These are phyloP conservation scores for Phytophthora rubi DNA, from an alignment of 352 stramenopile species.

Conservation along the genomic window DNA sequence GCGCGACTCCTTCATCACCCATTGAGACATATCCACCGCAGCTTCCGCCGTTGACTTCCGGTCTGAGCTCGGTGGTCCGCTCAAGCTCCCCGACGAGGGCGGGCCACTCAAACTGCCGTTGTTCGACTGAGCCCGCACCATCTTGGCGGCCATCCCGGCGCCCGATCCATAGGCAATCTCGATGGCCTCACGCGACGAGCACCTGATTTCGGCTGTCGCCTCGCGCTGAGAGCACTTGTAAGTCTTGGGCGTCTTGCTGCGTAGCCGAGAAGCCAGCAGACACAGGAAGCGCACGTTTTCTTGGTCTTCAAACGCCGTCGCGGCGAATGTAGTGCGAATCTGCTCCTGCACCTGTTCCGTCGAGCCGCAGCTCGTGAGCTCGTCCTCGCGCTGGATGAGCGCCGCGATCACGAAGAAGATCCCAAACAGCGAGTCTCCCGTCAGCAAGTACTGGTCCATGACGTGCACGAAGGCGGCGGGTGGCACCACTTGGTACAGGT, in stretches of 20 bases:
- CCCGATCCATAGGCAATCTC: slow-evolving; percentile 63
- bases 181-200: slow-evolving; percentile 59
- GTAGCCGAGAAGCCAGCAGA: slow-evolving; percentile 63
- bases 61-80: slow-evolving; percentile 24
- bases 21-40: slow-evolving; percentile 81
- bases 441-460: slow-evolving; percentile 84
- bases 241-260: slow-evolving; percentile 63
- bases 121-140: slow-evolving; percentile 26
- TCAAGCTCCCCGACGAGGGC: slow-evolving; percentile 22
- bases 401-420: slow-evolving; percentile 74
- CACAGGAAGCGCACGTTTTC: slow-evolving; percentile 66
- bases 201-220: slow-evolving; percentile 39
- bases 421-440: slow-evolving; percentile 68
- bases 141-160: slow-evolving; percentile 29
- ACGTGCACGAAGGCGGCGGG: slow-evolving; percentile 69
- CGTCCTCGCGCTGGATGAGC: slow-evolving; percentile 54
- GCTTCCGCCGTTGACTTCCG: slow-evolving; percentile 43
- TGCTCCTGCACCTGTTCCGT: slow-evolving; percentile 48
- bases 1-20: slow-evolving; percentile 77
- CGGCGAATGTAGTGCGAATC: slow-evolving; percentile 48
- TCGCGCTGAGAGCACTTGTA: slow-evolving; percentile 69
- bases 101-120: slow-evolving; percentile 26
- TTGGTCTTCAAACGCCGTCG: slow-evolving; percentile 39
- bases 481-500: slow-evolving; percentile 71
- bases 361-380: slow-evolving; percentile 40